phyloP scores from a whole-genome alignment of 495 filamentous ascomycete species.

The Penicillium crystallinum region DNA sequence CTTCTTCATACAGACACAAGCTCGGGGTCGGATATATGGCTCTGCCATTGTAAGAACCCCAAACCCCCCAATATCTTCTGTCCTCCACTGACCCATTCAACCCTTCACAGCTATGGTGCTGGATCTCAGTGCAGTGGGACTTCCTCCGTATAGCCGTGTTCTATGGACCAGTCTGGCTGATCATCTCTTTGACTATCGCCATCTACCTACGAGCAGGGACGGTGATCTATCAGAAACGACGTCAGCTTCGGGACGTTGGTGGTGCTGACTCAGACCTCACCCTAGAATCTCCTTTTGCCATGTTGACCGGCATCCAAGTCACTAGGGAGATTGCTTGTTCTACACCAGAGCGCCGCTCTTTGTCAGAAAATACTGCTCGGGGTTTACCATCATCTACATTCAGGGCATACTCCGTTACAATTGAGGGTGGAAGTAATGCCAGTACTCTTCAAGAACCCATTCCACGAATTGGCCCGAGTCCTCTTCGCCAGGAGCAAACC shows the following conservation, averaged over 20 bases:
- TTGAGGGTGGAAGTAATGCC: slow-evolving; percentile 25
- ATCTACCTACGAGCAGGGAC: slow-evolving; percentile 72
- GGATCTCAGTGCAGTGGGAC: slow-evolving; percentile 65
- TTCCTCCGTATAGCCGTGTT: slow-evolving; percentile 70
- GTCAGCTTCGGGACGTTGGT: slow-evolving; percentile 38
- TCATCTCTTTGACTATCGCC: slow-evolving; percentile 60
- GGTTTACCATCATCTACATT: slow-evolving; percentile 8
- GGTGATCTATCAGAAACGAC: slow-evolving; percentile 58
- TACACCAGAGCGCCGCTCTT: slow-evolving; percentile 7
- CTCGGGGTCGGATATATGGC: slow-evolving; percentile 61
- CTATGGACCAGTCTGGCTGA: slow-evolving; percentile 82
- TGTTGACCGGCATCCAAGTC: slow-evolving; percentile 55
- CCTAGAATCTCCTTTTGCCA: slow-evolving; percentile 45
- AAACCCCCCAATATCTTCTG: background rate
- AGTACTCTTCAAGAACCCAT: background rate
- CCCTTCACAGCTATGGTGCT: slow-evolving; percentile 68
- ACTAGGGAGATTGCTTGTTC: slow-evolving; percentile 33
- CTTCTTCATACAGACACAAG: slow-evolving; percentile 52
- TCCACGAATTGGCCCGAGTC: background rate
- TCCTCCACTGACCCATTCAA: background rate
- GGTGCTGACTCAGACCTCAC: slow-evolving; percentile 33
- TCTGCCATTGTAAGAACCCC: slow-evolving; percentile 53
- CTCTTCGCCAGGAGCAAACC: slow-evolving; percentile 2
- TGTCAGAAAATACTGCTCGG: background rate
- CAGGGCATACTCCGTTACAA: slow-evolving; percentile 34